Evolutionary conservation across 371 early-diverging fungal species (phyloP).

Genomic region (Chytridium lagenaria): DNA sequence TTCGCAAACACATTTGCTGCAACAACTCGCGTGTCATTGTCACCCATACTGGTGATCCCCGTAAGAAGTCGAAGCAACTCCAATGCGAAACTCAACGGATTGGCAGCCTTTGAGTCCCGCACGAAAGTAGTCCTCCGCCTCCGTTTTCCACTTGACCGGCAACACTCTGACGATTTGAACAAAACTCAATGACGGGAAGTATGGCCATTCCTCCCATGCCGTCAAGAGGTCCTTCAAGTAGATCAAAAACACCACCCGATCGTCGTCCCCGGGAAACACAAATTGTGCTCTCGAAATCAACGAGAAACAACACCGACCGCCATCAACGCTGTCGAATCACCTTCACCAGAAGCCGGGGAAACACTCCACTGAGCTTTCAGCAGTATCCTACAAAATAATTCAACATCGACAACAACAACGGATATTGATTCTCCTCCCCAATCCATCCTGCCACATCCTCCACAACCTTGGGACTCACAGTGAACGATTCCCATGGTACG

Average conservation of each 20-base stretch:
- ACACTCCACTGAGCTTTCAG: too few species aligned
- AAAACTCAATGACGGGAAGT: neutral
- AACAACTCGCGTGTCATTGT: neutral
- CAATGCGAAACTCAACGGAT: neutral
- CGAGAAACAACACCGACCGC: too few species aligned
- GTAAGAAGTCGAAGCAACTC: neutral
- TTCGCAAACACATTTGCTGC: neutral
- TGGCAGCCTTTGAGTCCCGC: too few species aligned
- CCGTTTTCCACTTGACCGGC: conserved; percentile 7
- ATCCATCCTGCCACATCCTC: conserved; percentile 9
- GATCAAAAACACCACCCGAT: neutral
- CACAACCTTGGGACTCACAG: conserved; percentile 7
- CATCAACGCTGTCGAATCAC: too few species aligned
- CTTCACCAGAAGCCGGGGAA: too few species aligned
- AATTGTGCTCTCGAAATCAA: neutral
- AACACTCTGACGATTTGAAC: neutral
- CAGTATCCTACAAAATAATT: too few species aligned
- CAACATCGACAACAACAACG: neutral
- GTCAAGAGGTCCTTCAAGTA: neutral
- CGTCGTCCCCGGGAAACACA: neutral
- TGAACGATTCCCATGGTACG: conserved; percentile 17
- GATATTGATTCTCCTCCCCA: neutral
- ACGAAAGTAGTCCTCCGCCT: neutral
- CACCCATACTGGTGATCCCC: neutral
- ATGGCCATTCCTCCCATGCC: neutral